These are phyloP conservation scores for Geotrichum reessii DNA, from an alignment of 1,139 yeast species.

Conservation along the genomic window DNA sequence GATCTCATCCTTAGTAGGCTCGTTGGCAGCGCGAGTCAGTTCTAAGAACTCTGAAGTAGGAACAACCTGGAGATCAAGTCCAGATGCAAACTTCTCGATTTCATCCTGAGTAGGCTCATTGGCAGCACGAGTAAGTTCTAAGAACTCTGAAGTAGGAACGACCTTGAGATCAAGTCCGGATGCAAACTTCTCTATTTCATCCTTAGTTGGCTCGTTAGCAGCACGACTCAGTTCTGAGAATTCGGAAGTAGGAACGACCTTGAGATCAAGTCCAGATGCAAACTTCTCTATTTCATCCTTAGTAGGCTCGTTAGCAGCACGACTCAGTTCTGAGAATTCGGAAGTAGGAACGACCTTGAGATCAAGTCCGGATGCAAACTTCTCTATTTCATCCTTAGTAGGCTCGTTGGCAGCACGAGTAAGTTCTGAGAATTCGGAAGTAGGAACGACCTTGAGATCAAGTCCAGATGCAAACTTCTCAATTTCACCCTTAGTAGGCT, in stretches of 20 bases:
- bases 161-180: constrained; percentile 6
- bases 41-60: constrained; percentile 9
- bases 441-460: constrained; percentile 34
- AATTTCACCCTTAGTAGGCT: constrained; percentile 29
- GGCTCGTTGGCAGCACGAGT: constrained; percentile 23
- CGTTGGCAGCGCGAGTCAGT: constrained; percentile 8
- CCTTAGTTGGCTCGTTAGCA: constrained; percentile 22
- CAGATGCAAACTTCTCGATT: constrained; percentile 8
- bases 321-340: neutral
- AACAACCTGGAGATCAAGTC: constrained; percentile 9
- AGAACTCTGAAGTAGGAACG: neutral
- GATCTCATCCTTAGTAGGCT: constrained; percentile 17
- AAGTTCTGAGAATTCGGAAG: constrained; percentile 28
- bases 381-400: constrained; percentile 22
- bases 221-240: constrained; percentile 17
- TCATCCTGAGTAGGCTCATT: constrained; percentile 23
- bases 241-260: constrained; percentile 39
- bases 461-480: constrained; percentile 19
- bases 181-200: constrained; percentile 13
- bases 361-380: constrained; percentile 17
- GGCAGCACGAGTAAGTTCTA: constrained; percentile 20
- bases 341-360: constrained; percentile 4
- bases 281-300: constrained; percentile 41
- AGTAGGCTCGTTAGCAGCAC: constrained; percentile 15
- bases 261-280: constrained; percentile 46